Conservation (phyloP, 2,329 filamentous ascomycete genomes). For the Penicillium decumbens region DNA sequence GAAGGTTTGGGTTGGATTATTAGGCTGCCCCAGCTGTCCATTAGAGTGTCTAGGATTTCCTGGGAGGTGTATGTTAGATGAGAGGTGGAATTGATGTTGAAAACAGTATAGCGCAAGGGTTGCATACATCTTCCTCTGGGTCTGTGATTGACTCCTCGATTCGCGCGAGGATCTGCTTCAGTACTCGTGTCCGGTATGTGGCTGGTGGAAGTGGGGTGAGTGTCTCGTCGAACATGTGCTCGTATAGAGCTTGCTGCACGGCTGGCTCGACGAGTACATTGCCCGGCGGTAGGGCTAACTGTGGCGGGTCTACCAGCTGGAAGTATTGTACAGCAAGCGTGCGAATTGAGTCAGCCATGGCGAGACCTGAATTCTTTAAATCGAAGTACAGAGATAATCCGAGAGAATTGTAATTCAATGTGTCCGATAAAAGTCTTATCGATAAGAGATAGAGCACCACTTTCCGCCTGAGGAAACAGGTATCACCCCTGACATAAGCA, state of each 20-base stretch:
- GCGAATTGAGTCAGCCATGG: conserved; percentile 27
- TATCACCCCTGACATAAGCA: neutral
- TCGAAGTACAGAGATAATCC: no score
- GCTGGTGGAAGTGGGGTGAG: conserved; percentile 58
- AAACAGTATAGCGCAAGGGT: no score
- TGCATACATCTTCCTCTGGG: conserved; percentile 76
- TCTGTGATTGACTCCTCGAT: conserved; percentile 73
- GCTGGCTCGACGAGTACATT: conserved; percentile 54
- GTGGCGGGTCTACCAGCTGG: conserved; percentile 62
- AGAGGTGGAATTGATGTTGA: neutral
- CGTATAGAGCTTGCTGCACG: conserved; percentile 64
- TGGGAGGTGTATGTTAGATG: conserved; percentile 38
- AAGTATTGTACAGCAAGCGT: conserved; percentile 65
- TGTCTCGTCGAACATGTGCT: conserved; percentile 60
- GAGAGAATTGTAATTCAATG: neutral
- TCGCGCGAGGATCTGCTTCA: conserved; percentile 66
- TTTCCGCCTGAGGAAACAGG: neutral
- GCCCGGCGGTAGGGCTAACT: conserved; percentile 60
- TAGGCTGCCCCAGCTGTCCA: conserved; percentile 62
- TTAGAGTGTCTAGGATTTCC: conserved; percentile 80
- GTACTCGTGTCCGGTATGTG: conserved; percentile 64
- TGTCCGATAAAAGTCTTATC: conserved; percentile 1
- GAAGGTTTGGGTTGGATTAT: conserved; percentile 61
- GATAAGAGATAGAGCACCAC: neutral
- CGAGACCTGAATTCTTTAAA: no score